phyloP scores from a whole-genome alignment of 306 rosid species.

The Abrus precatorius region DNA sequence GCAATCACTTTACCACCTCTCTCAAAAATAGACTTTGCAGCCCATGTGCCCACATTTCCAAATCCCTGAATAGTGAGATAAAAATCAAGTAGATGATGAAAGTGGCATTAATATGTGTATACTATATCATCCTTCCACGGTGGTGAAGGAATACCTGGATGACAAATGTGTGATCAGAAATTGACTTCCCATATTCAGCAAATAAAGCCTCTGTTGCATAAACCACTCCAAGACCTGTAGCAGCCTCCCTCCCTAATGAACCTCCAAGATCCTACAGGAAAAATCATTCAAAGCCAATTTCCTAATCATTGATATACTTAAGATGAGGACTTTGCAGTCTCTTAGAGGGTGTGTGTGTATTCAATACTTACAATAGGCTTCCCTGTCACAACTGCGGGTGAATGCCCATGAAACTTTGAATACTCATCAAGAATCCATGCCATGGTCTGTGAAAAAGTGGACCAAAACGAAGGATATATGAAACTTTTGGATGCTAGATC shows the following conservation, averaged over 20 bases:
- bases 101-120: conserved; percentile 2
- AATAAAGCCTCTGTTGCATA: conserved; percentile 76
- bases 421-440: conserved; percentile 93
- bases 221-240: conserved; percentile 75
- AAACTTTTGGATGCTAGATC: conserved; percentile 4
- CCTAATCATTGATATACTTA: conserved; percentile 11
- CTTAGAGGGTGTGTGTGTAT: not conserved
- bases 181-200: conserved; percentile 68
- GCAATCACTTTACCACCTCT: conserved; percentile 78
- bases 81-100: conserved; percentile 27
- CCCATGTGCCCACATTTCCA: conserved; percentile 85
- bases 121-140: conserved; percentile 7
- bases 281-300: conserved; percentile 15
- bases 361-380: conserved; percentile 71
- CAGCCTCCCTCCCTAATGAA: conserved; percentile 80
- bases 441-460: conserved; percentile 64
- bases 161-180: conserved; percentile 61
- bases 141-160: conserved; percentile 62
- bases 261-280: conserved; percentile 77
- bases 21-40: conserved; percentile 67
- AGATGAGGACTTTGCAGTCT: conserved; percentile 11
- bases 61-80: conserved; percentile 59
- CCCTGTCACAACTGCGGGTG: conserved; percentile 83
- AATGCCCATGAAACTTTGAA: conserved; percentile 83
- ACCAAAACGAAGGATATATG: conserved; percentile 32